These are phyloP conservation scores for Suillus clintonianus DNA, from an alignment of 768 basidiomycete species.

Conservation along the genomic window DNA sequence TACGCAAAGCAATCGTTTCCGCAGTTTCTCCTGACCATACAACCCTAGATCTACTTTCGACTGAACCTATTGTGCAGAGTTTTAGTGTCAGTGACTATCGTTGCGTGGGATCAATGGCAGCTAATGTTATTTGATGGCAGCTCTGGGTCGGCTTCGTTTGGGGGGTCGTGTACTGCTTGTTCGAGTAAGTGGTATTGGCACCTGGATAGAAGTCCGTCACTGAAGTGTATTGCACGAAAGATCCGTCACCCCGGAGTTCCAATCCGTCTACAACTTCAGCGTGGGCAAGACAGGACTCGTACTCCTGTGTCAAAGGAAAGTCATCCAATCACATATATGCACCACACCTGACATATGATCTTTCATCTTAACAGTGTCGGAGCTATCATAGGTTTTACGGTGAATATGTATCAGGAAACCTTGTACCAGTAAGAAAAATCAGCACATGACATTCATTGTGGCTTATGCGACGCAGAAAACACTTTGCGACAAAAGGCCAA, in stretches of 20 bases:
- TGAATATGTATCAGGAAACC: constrained; percentile 49
- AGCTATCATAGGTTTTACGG: constrained; percentile 43
- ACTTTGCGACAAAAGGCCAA: constrained; percentile 30
- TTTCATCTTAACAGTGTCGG: constrained; percentile 46
- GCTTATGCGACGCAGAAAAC: constrained; percentile 28
- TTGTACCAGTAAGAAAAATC: constrained; percentile 43
- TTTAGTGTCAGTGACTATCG: constrained; percentile 56
- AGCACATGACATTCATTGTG: background rate
- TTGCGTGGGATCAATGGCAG: background rate
- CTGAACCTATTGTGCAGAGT: constrained; percentile 70
- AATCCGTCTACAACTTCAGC: constrained; percentile 57
- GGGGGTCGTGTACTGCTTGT: constrained; percentile 70
- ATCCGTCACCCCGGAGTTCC: constrained; percentile 58
- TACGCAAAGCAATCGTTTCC: constrained; percentile 35
- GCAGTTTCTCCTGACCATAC: constrained; percentile 2
- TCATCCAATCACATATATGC: background rate
- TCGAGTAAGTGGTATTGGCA: constrained; percentile 43
- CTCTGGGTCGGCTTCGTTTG: constrained; percentile 71
- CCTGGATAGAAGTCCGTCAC: background rate
- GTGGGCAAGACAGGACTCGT: constrained; percentile 59
- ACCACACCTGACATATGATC: background rate
- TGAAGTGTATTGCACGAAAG: constrained; percentile 27
- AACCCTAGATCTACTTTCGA: constrained; percentile 21
- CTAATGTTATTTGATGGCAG: constrained; percentile 30
- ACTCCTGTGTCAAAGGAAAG: constrained; percentile 56